Conservation (phyloP, 2,329 filamentous ascomycete species). For the Penicillium sp. region DNA sequence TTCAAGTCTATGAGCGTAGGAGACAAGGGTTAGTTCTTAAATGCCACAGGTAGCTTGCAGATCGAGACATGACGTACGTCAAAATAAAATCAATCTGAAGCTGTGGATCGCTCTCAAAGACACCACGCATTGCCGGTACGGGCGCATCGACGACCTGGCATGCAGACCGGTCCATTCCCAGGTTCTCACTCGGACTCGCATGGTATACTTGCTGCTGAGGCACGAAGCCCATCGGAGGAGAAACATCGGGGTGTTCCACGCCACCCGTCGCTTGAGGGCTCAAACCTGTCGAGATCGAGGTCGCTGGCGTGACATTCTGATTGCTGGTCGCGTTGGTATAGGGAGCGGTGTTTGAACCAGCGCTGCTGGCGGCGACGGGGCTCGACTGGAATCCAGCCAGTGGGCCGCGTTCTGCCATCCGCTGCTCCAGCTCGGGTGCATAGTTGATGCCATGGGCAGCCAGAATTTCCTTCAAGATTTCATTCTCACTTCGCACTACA, state of each 20-base stretch:
- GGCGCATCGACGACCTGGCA: constrained; percentile 23
- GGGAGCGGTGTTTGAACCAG: constrained; percentile 34
- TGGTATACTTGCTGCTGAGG: constrained; percentile 29
- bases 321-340: constrained; percentile 27
- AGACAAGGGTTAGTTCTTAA: neutral
- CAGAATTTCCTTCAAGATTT: constrained; percentile 67
- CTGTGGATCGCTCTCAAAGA: constrained; percentile 51
- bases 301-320: constrained; percentile 37
- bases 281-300: constrained; percentile 34
- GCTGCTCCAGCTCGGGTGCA: constrained; percentile 50
- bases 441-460: constrained; percentile 61
- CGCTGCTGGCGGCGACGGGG: constrained; percentile 46
- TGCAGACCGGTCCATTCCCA: constrained; percentile 28
- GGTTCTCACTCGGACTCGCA: constrained; percentile 26
- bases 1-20: constrained; percentile 58
- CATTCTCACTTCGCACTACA: constrained; percentile 77
- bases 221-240: constrained; percentile 28
- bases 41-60: neutral
- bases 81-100: constrained; percentile 52
- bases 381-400: constrained; percentile 35
- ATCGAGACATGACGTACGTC: constrained; percentile 37
- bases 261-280: constrained; percentile 33
- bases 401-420: constrained; percentile 35
- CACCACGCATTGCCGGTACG: constrained; percentile 34
- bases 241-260: constrained; percentile 33